A percentile compares a stretch with the other conserved stretches of the same genome.
These are phyloP conservation scores for Kazachstania psychrophila DNA, from an alignment of 805 yeast genomes.

Conservation along the genomic window DNA sequence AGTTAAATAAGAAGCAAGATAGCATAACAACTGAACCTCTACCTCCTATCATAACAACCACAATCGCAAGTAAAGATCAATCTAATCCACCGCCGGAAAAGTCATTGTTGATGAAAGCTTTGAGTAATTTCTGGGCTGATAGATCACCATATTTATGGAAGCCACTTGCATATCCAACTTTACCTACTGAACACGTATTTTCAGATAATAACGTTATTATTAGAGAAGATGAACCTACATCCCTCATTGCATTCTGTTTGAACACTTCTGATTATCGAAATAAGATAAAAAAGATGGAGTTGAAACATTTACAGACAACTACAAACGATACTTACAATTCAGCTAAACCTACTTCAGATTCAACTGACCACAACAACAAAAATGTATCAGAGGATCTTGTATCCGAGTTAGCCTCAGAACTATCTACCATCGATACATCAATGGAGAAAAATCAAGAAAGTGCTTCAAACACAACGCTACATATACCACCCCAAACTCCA, in stretches of 20 bases:
- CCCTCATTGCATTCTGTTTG: constrained; percentile 85
- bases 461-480: too few species aligned
- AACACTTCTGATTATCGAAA: constrained; percentile 69
- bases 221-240: constrained; percentile 93
- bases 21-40: constrained; percentile 8
- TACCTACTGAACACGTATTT: constrained; percentile 77
- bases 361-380: too few species aligned
- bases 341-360: background rate
- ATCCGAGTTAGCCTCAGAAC: too few species aligned
- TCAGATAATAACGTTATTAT: constrained; percentile 90
- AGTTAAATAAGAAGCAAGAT: background rate
- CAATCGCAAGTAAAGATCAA: constrained; percentile 20
- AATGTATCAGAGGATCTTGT: background rate
- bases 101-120: constrained; percentile 67
- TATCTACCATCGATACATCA: too few species aligned
- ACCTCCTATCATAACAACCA: constrained; percentile 16
- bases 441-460: too few species aligned
- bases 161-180: constrained; percentile 74
- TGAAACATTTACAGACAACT: background rate
- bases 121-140: constrained; percentile 95
- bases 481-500: too few species aligned
- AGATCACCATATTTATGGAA: constrained; percentile 93
- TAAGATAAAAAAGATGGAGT: constrained; percentile 3
- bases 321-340: background rate
- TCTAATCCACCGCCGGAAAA: constrained; percentile 48